Evolutionary conservation across 345 rosid species (phyloP), one percentile per base, ranked within the genome.

Genomic region (Salix brachista): DNA sequence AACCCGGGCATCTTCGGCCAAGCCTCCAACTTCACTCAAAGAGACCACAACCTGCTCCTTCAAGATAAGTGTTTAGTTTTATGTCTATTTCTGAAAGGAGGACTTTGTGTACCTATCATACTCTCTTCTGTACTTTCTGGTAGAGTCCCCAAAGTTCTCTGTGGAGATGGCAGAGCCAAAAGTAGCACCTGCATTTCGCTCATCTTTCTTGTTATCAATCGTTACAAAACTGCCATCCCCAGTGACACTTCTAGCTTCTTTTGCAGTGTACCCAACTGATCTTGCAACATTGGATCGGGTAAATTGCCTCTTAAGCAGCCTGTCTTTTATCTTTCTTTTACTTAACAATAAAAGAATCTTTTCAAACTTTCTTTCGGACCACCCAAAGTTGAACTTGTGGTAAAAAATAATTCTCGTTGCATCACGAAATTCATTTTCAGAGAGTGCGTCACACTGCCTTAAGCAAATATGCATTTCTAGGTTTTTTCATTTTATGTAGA

Each of bases 361-460:
- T 46, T 17, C 34, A 34, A 84, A 91, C 96, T 36, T 36, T 36
- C 67, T 76, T 69, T 84, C 77, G 0, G 94, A 90, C 66, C 91
- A 88, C n/a, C 98, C 98, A 82, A 93, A 91, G 54, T 83, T 87
- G 71, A 93, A 93, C 87, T 90, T 91, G 39, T 21, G 79, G 18
- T 6, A 85, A 77, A 58, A 78, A 91, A 81, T 93, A 93, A 81
- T 89, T 91, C 77, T 76, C 58, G 91, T 91, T 56, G 86, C 93
- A 72, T 79, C 80, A 68, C 78, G 34, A 71, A 93, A 93, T 78
- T 87, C 96, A 54, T 70, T 25, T 82, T 91, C 92, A 68, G 80
- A 37, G 70, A 93, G 97, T 2, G 97, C 90, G 69, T 64, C 37
- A 78, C 96, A 91, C 30, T 32, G 66, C 97, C 91, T 34, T 34